Evolutionary conservation across 305 asterid species (phyloP).

Genomic region (Withania somnifera): DNA sequence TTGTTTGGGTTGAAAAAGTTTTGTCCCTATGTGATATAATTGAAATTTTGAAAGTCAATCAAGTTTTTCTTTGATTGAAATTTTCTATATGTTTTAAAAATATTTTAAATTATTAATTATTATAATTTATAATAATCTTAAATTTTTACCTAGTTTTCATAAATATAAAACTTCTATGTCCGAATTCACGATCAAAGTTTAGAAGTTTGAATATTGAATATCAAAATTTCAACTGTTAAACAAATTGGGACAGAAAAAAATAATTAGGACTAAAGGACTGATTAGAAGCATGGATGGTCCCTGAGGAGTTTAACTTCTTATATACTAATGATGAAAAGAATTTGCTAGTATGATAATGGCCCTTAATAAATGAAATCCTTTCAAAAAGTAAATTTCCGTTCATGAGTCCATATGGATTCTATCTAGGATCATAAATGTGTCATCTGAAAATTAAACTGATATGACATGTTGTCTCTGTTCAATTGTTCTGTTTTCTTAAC

Average conservation of each 20-base stretch:
- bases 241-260: too few relatives aligned
- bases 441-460: neutral
- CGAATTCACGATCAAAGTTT: neutral
- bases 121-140: too few relatives aligned
- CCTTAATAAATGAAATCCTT: neutral
- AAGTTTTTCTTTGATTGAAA: too few relatives aligned
- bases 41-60: too few relatives aligned
- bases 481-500: neutral
- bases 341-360: neutral
- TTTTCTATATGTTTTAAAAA: too few relatives aligned
- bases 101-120: too few relatives aligned
- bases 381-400: neutral
- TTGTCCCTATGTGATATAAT: too few relatives aligned
- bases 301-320: too few relatives aligned
- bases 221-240: accelerated
- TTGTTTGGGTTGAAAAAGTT: too few relatives aligned
- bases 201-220: neutral
- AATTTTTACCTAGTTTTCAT: too few relatives aligned
- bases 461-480: neutral
- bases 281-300: neutral
- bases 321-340: too few relatives aligned
- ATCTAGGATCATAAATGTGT: neutral
- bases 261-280: too few relatives aligned
- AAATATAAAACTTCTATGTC: neutral
- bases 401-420: neutral